Evolutionary conservation across 192 early-diverging fungal genomes (phyloP).

Genomic region (Coemansia sp.): DNA sequence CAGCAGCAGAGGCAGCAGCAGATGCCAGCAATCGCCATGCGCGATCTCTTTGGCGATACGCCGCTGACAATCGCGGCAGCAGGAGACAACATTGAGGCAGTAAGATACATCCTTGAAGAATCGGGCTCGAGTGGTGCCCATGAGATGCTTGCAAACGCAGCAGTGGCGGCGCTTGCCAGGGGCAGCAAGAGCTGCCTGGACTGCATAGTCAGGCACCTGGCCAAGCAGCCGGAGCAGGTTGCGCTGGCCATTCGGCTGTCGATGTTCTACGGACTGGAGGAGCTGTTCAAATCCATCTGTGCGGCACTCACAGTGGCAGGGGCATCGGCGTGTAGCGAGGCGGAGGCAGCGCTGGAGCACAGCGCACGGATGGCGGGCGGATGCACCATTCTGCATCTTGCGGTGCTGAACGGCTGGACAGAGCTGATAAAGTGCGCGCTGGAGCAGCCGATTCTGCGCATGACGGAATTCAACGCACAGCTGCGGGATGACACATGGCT

Average conservation of each 20-base stretch:
- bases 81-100: constrained; percentile 25
- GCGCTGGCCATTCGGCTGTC: constrained; percentile 33
- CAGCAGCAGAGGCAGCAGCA: constrained; percentile 7
- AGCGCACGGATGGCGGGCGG: constrained; percentile 21
- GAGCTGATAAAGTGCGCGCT: constrained; percentile 27
- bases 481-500: constrained; percentile 27
- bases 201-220: constrained; percentile 20
- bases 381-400: constrained; percentile 42
- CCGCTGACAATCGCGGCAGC: constrained; percentile 49
- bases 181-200: constrained; percentile 17
- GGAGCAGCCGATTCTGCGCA: constrained; percentile 21
- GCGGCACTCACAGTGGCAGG: constrained; percentile 11
- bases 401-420: constrained; percentile 33
- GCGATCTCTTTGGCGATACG: constrained; percentile 42
- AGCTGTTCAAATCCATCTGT: constrained; percentile 31
- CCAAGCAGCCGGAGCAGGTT: constrained; percentile 26
- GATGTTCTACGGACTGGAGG: constrained; percentile 37
- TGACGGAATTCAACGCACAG: constrained; percentile 23
- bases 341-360: constrained; percentile 27
- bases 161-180: constrained; percentile 17
- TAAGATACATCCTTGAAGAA: constrained; percentile 49
- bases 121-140: constrained; percentile 23
- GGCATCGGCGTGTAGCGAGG: constrained; percentile 9
- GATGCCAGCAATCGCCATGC: constrained; percentile 22
- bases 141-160: constrained; percentile 35